Base-by-base conservation (phyloP, 129 eudicot species). In the Flaveria ramosissima region DNA sequence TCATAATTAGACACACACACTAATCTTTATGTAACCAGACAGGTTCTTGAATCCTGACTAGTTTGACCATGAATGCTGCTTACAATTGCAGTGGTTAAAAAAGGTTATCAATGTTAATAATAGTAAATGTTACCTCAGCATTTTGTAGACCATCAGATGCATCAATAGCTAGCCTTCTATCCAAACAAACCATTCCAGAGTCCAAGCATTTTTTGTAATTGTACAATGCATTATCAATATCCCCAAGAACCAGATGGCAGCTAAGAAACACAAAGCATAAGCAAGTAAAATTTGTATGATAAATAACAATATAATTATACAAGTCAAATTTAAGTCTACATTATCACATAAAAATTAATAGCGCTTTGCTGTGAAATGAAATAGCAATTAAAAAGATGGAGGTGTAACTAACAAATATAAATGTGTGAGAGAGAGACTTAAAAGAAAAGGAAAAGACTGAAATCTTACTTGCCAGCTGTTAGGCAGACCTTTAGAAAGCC, bases 241-340 rank as follows among this genome's bases (percentile, higher is more conserved):
- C 99, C 78, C 99, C 97, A 62, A 87, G 81, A 59, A 81, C 81
- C 80, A 94, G 83, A 86, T 89, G 85, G 66, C 97, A 91, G 79
- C 99, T 91, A 21, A 9, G 59, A 69, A 51, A 62, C 55, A 72
- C 69, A 41, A 39, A 59, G 7, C 41, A 36, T 36, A 36, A 7
- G 6, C 12, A 43, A 21, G 16, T 19, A 51, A 68, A 52, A 39
- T 8, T 2, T 46, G 11, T 45, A 36, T 59, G 26, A 47, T 43
- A 57, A 20, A 39, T 27, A 78, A 13, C 77, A 70, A 32, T 7
- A 70, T 7, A 20, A 57, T 0, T 1, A 32, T 55, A 56, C 21
- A 32, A 19, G 19, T 55, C 32, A 21, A n/a, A 46, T 11, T 72
- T 55, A 72, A 72, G 67, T 53, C 19, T 4, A 42, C 0, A 10